Evolutionary conservation across 306 rosid genomes (phyloP), one percentile per base, ranked within the genome.

Genomic region (Astragalus glycyphyllos): DNA sequence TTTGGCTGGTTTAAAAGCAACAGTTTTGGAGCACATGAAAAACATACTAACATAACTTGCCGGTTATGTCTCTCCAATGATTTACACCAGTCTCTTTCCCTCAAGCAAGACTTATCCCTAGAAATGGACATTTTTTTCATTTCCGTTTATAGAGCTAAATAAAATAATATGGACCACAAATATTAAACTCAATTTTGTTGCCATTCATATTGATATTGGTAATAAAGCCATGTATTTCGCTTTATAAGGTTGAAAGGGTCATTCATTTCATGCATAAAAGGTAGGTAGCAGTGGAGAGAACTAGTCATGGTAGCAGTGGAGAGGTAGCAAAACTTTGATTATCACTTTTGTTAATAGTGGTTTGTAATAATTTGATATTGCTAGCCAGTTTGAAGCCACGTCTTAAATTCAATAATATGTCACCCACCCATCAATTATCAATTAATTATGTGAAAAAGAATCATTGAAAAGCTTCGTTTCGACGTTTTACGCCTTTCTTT

Each of bases 401-500:
- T 62, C 65, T 53, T 48, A 71, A 74, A 74, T 74, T 68, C 77
- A 74, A 82, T 12, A 64, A 58, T 9, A 37, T 45, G 20, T 61
- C 44, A 7, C 45, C 74, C 74, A 65, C 53, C 26, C 17, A 59
- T 57, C 60, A 15, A 61, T 58, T 7, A 61, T 58, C 3, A 3
- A 31, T 48, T 10, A 15, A 41, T 16, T 14, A 50, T 29, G 75
- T 32, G 71, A 62, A 35, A 35, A 40, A 38, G 75, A 77, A 83
- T 79, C 66, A 68, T 72, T 77, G 9, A 68, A 77, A 86, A 73
- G 83, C 74, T 74, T 42, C 26, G 53, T 23, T 81, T 85, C 79
- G 76, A 80, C 84, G 74, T 79, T 49, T 76, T 74, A 78, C 63
- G 82, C 76, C 62, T 55, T 34, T 45, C 1, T 29, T 47, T 66